phyloP scores from a whole-genome alignment of 768 basidiomycete species.

The Boletus insuetus region DNA sequence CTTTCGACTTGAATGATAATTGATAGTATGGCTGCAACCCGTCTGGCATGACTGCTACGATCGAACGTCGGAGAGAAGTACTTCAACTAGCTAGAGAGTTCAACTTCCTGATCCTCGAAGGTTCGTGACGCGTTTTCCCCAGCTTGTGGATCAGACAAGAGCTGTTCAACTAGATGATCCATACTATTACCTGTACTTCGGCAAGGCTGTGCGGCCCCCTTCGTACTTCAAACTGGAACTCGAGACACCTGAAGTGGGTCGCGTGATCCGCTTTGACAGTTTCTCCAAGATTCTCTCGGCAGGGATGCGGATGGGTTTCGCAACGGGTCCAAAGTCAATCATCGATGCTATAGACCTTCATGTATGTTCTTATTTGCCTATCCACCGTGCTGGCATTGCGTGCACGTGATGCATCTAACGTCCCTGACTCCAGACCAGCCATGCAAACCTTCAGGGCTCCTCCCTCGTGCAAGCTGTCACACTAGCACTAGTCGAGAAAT shows the following conservation, averaged over 20 bases:
- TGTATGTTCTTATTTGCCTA: slow-evolving; percentile 40
- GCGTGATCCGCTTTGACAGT: slow-evolving; percentile 86
- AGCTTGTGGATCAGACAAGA: background rate
- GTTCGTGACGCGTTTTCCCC: slow-evolving; percentile 32
- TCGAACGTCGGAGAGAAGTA: slow-evolving; percentile 67
- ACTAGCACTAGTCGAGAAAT: slow-evolving; percentile 54
- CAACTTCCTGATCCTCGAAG: slow-evolving; percentile 83
- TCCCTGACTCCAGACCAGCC: slow-evolving; percentile 49
- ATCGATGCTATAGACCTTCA: slow-evolving; percentile 68
- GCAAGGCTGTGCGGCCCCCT: slow-evolving; percentile 55
- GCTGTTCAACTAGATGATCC: slow-evolving; percentile 60
- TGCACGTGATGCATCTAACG: slow-evolving; percentile 7
- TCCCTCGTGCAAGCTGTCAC: slow-evolving; percentile 64
- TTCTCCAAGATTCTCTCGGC: slow-evolving; percentile 80
- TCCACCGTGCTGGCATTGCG: slow-evolving; percentile 11
- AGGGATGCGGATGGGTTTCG: slow-evolving; percentile 80
- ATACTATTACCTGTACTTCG: slow-evolving; percentile 77
- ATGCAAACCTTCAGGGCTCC: slow-evolving; percentile 64
- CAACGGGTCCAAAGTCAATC: slow-evolving; percentile 68
- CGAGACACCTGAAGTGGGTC: slow-evolving; percentile 62
- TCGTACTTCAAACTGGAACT: slow-evolving; percentile 84
- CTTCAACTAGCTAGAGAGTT: slow-evolving; percentile 69
- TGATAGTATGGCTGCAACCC: slow-evolving; percentile 81
- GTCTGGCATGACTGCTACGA: slow-evolving; percentile 73
- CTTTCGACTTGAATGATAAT: background rate